phyloP scores from a whole-genome alignment of 1,139 yeast species.

The Diutina mesorugosa region DNA sequence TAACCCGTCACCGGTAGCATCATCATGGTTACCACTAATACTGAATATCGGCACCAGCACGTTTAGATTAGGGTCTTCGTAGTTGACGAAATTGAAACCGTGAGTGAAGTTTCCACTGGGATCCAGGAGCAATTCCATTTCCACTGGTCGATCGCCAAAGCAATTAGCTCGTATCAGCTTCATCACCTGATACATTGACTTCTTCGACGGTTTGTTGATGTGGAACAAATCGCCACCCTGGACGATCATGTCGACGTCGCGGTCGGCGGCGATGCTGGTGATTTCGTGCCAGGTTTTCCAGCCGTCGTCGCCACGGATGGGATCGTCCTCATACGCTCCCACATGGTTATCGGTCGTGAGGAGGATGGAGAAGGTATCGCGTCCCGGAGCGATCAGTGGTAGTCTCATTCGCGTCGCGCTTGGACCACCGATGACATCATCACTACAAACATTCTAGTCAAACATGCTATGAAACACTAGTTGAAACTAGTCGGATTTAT shows the following conservation, averaged over 20 bases:
- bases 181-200: slow-evolving; percentile 76
- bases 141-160: slow-evolving; percentile 82
- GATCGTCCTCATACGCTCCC: slow-evolving; percentile 84
- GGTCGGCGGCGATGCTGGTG: slow-evolving; percentile 53
- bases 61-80: slow-evolving; percentile 82
- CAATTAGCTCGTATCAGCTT: slow-evolving; percentile 59
- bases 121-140: slow-evolving; percentile 72
- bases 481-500: no score
- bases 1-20: slow-evolving; percentile 80
- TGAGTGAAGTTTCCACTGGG: slow-evolving; percentile 48
- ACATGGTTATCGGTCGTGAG: slow-evolving; percentile 95
- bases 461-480: no score
- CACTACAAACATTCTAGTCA: no score
- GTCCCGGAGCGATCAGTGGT: slow-evolving; percentile 22
- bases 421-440: no score
- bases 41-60: slow-evolving; percentile 89
- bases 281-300: slow-evolving; percentile 82
- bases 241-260: slow-evolving; percentile 77
- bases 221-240: slow-evolving; percentile 95
- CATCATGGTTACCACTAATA: slow-evolving; percentile 94
- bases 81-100: slow-evolving; percentile 61
- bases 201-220: slow-evolving; percentile 77
- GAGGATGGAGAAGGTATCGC: slow-evolving; percentile 61
- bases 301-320: slow-evolving; percentile 82
- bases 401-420: background rate